A percentile compares a stretch with the other conserved stretches of the same genome.
Evolutionary conservation across 306 rosid genomes (phyloP).

Genomic region (Lupinus albus): DNA sequence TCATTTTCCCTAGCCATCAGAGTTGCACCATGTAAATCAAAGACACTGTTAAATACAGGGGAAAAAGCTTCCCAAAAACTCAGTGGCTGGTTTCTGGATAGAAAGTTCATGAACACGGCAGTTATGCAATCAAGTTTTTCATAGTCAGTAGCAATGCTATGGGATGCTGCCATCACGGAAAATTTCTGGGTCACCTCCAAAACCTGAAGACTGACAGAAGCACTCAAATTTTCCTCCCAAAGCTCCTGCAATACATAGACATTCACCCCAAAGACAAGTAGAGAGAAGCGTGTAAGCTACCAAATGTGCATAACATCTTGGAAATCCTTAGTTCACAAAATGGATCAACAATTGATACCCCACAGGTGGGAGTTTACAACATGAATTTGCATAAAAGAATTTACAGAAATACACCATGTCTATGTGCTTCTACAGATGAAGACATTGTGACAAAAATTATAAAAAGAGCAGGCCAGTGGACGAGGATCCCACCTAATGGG

Average conservation of each 20-base stretch:
- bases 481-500: no score
- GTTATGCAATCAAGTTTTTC: slow-evolving; percentile 97
- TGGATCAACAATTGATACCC: slow-evolving; percentile 26
- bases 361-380: neutral
- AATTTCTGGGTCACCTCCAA: slow-evolving; percentile 87
- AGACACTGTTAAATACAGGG: slow-evolving; percentile 79
- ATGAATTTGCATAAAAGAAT: neutral
- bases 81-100: slow-evolving; percentile 88
- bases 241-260: slow-evolving; percentile 67
- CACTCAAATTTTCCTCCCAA: slow-evolving; percentile 99
- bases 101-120: slow-evolving; percentile 78
- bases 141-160: slow-evolving; percentile 83
- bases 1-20: slow-evolving; percentile 98
- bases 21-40: slow-evolving; percentile 87
- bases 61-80: slow-evolving; percentile 81
- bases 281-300: slow-evolving; percentile 31
- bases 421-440: neutral
- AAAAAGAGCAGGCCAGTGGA: no score
- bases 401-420: slow-evolving; percentile 3
- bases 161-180: slow-evolving; percentile 78
- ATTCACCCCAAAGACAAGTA: slow-evolving; percentile 11
- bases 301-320: slow-evolving; percentile 17
- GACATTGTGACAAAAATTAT: neutral
- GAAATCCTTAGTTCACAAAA: neutral
- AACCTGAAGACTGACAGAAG: slow-evolving; percentile 92